Evolutionary conservation across 192 early-diverging fungal species (phyloP).

Genomic region (Spizellomyces sp.): DNA sequence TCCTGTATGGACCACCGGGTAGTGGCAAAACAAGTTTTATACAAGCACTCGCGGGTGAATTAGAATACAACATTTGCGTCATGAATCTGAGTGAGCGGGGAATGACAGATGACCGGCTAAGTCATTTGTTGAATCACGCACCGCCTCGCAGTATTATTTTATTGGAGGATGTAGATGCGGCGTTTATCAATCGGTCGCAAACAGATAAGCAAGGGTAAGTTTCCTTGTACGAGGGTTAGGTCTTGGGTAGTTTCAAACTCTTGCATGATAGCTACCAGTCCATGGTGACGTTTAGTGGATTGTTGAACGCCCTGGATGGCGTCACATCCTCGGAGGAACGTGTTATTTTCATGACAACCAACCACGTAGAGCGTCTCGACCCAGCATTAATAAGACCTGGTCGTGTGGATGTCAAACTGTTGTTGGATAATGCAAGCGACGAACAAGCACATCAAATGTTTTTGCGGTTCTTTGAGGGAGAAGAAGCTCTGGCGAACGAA

Average conservation of each 20-base stretch:
- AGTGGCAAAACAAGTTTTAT: slow-evolving; percentile 73
- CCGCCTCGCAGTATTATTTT: slow-evolving; percentile 64
- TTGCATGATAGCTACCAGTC: slow-evolving; percentile 36
- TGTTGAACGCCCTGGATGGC: slow-evolving; percentile 81
- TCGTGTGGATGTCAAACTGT: slow-evolving; percentile 63
- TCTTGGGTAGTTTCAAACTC: not conserved
- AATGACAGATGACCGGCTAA: slow-evolving; percentile 68
- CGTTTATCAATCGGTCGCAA: slow-evolving; percentile 66
- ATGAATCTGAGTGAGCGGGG: slow-evolving; percentile 69
- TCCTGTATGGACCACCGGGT: slow-evolving; percentile 74
- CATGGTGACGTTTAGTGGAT: slow-evolving; percentile 58
- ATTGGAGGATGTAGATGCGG: slow-evolving; percentile 78
- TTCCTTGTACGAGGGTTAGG: not conserved
- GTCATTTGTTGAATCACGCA: slow-evolving; percentile 49
- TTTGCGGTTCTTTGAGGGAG: slow-evolving; percentile 64
- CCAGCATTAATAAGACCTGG: slow-evolving; percentile 73
- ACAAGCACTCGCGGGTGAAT: slow-evolving; percentile 72
- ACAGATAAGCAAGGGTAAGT: slow-evolving; percentile 67
- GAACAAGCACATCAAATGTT: slow-evolving; percentile 67
- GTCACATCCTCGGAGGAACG: slow-evolving; percentile 73
- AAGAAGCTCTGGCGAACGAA: slow-evolving; percentile 58
- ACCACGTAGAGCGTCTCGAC: slow-evolving; percentile 73
- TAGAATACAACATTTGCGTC: slow-evolving; percentile 77
- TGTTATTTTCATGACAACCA: slow-evolving; percentile 81
- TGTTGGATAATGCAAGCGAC: slow-evolving; percentile 61